Percentiles rank a stretch among this genome's conserved stretches.
Conservation (phyloP, 352 stramenopile species). For the Pythium grandisporangium region DNA sequence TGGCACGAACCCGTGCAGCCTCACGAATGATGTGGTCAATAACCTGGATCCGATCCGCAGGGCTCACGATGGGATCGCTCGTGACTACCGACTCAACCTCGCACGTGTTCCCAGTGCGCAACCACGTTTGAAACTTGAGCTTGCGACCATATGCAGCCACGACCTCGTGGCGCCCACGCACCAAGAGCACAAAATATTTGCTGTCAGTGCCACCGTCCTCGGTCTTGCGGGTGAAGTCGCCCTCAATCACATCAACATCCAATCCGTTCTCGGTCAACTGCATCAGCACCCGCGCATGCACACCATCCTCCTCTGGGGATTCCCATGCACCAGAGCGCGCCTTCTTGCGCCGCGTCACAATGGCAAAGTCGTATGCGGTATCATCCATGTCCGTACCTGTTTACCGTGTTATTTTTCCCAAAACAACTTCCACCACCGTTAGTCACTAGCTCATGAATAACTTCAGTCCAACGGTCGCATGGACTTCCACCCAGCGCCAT, state of each 20-base stretch:
- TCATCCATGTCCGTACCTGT: constrained; percentile 34
- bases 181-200: constrained; percentile 67
- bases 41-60: constrained; percentile 70
- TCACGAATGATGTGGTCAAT: constrained; percentile 79
- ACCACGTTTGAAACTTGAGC: constrained; percentile 67
- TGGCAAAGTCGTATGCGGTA: constrained; percentile 59
- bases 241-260: constrained; percentile 65
- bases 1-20: constrained; percentile 46
- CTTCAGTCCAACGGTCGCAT: too few species aligned
- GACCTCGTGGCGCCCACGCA: constrained; percentile 58
- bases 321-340: constrained; percentile 7
- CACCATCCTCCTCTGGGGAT: constrained; percentile 18
- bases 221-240: constrained; percentile 45
- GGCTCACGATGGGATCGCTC: constrained; percentile 48
- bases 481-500: neutral
- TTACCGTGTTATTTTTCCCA: too few species aligned
- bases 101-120: constrained; percentile 60
- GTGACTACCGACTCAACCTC: constrained; percentile 59
- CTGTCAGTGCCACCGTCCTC: constrained; percentile 17
- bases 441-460: neutral
- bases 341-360: constrained; percentile 47
- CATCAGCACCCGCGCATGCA: constrained; percentile 40
- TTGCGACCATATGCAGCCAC: constrained; percentile 44
- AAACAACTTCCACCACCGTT: too few species aligned
- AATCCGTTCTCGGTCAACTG: constrained; percentile 51